Evolutionary conservation across 345 rosid species (phyloP).

Genomic region (Rhodamnia rubescens): DNA sequence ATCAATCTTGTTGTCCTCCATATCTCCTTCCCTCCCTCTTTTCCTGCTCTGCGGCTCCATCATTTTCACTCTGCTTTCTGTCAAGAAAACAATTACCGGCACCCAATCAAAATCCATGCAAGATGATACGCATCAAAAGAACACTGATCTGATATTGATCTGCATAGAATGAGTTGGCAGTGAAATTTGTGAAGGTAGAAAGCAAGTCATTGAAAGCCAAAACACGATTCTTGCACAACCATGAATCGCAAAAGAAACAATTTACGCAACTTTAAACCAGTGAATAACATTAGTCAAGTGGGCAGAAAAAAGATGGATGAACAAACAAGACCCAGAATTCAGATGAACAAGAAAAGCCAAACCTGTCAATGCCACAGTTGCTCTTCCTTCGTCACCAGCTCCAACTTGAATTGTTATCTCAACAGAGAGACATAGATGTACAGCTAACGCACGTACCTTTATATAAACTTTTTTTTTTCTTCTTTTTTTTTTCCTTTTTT

Average conservation of each 20-base stretch:
- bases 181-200: background rate
- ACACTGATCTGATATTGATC: background rate
- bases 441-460: background rate
- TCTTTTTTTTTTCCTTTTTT: background rate
- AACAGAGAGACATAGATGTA: background rate
- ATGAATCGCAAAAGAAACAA: background rate
- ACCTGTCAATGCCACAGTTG: background rate
- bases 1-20: background rate
- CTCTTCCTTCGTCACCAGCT: background rate
- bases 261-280: background rate
- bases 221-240: background rate
- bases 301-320: background rate
- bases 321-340: background rate
- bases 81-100: background rate
- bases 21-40: slow-evolving; percentile 14
- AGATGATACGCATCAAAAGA: background rate
- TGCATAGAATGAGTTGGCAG: background rate
- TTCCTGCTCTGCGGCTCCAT: slow-evolving; percentile 26
- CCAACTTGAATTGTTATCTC: background rate
- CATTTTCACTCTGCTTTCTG: background rate
- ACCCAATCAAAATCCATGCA: background rate
- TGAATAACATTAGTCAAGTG: background rate
- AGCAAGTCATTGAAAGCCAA: background rate
- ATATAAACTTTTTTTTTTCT: background rate
- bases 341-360: background rate